A percentile compares a stretch with the other conserved stretches of the same genome.
Conservation (phyloP, 352 stramenopile species). For the Globisporangium spiculum region DNA sequence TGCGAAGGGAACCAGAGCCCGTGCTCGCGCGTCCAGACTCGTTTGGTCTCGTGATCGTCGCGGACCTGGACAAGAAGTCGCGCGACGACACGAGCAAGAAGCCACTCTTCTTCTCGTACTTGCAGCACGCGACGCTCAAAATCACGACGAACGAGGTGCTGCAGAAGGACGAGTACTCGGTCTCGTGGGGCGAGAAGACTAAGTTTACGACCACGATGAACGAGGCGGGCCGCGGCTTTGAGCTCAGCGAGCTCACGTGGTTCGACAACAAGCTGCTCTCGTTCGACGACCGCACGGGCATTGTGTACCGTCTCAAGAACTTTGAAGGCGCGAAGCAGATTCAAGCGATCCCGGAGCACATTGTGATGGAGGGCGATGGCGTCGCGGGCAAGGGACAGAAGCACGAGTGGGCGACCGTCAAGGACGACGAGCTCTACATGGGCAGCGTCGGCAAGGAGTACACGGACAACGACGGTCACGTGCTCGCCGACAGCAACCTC, state of each 20-base stretch:
- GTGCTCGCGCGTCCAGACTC: constrained; percentile 50
- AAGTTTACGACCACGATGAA: constrained; percentile 87
- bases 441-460: constrained; percentile 96
- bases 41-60: constrained; percentile 91
- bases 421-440: constrained; percentile 97
- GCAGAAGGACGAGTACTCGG: constrained; percentile 48
- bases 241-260: constrained; percentile 93
- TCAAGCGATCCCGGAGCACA: constrained; percentile 92
- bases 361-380: constrained; percentile 97
- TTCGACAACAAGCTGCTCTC: constrained; percentile 90
- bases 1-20: constrained; percentile 31
- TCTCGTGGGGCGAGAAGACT: constrained; percentile 63
- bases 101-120: constrained; percentile 86
- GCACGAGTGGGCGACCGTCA: constrained; percentile 98
- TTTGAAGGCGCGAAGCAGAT: constrained; percentile 68
- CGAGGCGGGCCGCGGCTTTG: constrained; percentile 94
- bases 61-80: constrained; percentile 95
- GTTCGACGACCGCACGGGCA: constrained; percentile 98
- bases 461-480: constrained; percentile 87
- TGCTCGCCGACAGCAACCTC: constrained; percentile 96
- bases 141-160: constrained; percentile 39
- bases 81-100: constrained; percentile 87
- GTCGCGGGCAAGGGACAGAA: constrained; percentile 98
- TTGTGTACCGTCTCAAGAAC: constrained; percentile 96
- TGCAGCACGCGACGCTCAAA: constrained; percentile 90